Percentiles rank a stretch among this genome's conserved stretches.
These are phyloP conservation scores for Cutaneotrichosporon arboriforme DNA, from an alignment of 1,284 basidiomycete species.

Conservation along the genomic window DNA sequence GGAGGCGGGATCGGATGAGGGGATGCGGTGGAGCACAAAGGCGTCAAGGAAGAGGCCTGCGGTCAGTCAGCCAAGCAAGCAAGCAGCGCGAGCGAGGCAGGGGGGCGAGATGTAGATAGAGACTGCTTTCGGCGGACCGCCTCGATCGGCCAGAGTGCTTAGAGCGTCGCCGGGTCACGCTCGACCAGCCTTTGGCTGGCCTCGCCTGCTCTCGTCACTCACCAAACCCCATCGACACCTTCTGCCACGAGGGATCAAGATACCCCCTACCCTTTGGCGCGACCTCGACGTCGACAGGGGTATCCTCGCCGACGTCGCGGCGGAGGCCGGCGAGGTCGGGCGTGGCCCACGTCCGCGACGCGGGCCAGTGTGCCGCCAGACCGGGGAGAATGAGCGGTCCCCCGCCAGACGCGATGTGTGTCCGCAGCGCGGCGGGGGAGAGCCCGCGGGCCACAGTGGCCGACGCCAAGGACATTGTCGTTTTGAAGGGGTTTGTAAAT, in stretches of 20 bases:
- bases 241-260: constrained; percentile 32
- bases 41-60: constrained; percentile 43
- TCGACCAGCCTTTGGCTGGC: neutral
- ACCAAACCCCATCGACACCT: constrained; percentile 40
- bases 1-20: constrained; percentile 20
- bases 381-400: constrained; percentile 21
- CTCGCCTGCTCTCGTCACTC: constrained; percentile 1
- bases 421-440: constrained; percentile 16
- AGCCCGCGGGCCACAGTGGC: neutral
- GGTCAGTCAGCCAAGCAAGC: neutral
- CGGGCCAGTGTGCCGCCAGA: constrained; percentile 25
- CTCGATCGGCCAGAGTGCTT: too few species aligned
- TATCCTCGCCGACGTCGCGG: constrained; percentile 23
- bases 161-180: too few species aligned
- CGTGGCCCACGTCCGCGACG: constrained; percentile 29
- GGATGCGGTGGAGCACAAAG: constrained; percentile 36
- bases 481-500: too few species aligned
- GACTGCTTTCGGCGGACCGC: too few species aligned
- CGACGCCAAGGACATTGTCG: neutral
- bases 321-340: constrained; percentile 1
- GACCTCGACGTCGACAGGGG: constrained; percentile 38
- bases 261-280: constrained; percentile 36
- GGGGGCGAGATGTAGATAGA: too few species aligned
- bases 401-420: constrained; percentile 19
- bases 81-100: neutral